Evolutionary conservation across 768 basidiomycete genomes (phyloP), one percentile per base, ranked within the genome.

Genomic region (Rhodosporidiobolus sp.): DNA sequence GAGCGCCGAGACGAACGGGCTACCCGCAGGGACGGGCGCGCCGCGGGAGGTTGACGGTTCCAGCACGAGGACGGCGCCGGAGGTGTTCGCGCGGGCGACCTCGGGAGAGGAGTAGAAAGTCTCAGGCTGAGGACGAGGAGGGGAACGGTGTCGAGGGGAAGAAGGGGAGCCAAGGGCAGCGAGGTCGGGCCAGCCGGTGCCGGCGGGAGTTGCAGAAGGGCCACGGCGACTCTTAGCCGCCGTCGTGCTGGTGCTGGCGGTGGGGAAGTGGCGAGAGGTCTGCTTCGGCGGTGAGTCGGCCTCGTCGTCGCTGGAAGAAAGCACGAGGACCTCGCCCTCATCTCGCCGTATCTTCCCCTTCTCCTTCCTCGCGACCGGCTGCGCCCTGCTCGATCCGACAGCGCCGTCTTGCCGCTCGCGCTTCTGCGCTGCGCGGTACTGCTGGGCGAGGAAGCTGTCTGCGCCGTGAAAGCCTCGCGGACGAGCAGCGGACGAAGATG

Each of bases 1-100:
- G 35, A 49, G 70, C 1, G 70, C 70, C 19, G 65, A 63, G 5
- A 65, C 55, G 62, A 71, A 71, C 8, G 59, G 67, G 50, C 48
- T 65, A 20, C 32, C 12, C 14, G 58, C 38, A 7, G 38, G 38
- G 7, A 43, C 38, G 8, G 38, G 38, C 8, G 16, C 49, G 12
- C n/a, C 11, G 28, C 28, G 4, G 30, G 52, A 35, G 1, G 24
- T 2, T 26, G 8, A 11, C 4, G 50, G 14, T 0, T 30, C 34
- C n/a, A 19, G 34, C 10, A 9, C 12, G 50, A 11, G 10, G 16
- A 1, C 16, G 45, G 20, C 5, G 32, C 1, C 4, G 30, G 30
- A 24, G 55, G n/a, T n/a, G 43, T 10, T 43, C 22, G 26, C 34
- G 50, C 22, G 3, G 1, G 34, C 22, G 43, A 17, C 30, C 30